These are phyloP conservation scores for Claviceps humidiphila DNA, from an alignment of 2,329 filamentous ascomycete species.

Conservation along the genomic window DNA sequence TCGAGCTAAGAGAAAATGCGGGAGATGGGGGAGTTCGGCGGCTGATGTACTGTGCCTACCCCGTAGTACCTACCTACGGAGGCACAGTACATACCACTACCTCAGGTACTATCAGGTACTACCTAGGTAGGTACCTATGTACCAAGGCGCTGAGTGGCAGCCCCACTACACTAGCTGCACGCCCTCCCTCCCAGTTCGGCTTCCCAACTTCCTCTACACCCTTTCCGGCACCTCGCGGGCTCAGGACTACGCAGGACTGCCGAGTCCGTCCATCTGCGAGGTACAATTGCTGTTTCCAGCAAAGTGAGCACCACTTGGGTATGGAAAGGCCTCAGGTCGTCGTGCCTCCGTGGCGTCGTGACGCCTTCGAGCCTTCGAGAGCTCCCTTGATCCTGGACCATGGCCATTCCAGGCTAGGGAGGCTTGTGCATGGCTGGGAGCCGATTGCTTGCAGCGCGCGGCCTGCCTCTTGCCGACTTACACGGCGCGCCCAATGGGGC, in stretches of 20 bases:
- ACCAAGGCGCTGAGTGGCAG: too few relatives aligned
- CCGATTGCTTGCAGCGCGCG: slow-evolving; percentile 3
- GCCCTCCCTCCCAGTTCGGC: background rate
- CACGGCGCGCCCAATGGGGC: background rate
- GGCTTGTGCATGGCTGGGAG: background rate
- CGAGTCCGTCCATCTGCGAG: background rate
- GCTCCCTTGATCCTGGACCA: too few relatives aligned
- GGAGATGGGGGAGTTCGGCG: too few relatives aligned
- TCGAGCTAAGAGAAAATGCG: too few relatives aligned
- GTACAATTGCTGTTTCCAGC: slow-evolving; percentile 2
- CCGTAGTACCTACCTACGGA: too few relatives aligned
- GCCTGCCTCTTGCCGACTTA: slow-evolving; percentile 2
- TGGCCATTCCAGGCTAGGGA: background rate
- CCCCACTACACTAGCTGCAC: background rate
- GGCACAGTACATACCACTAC: background rate
- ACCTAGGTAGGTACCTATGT: background rate
- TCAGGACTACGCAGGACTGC: slow-evolving; percentile 1
- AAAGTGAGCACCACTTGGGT: background rate
- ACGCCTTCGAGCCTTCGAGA: background rate
- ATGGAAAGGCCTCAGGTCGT: background rate
- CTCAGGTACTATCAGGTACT: background rate
- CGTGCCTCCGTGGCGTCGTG: background rate
- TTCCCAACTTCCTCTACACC: background rate
- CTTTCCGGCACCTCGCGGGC: slow-evolving; percentile 4
- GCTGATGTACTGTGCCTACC: too few relatives aligned